Evolutionary conservation across 345 rosid species (phyloP), one percentile per base, ranked within the genome.

Genomic region (Psidium guajava): DNA sequence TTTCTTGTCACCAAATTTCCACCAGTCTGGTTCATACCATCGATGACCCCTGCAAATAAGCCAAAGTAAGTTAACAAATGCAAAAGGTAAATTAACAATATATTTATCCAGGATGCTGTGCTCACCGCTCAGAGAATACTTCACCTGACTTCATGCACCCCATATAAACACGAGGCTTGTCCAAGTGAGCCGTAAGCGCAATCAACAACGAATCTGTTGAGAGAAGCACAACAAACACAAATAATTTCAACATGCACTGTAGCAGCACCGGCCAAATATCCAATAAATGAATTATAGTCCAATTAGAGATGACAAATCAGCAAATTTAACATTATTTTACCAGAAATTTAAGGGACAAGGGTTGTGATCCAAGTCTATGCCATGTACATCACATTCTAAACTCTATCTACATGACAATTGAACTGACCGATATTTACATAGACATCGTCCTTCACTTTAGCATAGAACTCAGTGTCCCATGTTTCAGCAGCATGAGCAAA

Each of bases 121-220:
- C 93, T 88, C 85, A 90, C 92, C 58, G 86, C 84, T 90, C 93
- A 25, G 90, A 88, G 83, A 88, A 88, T 53, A 90, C 93, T 86
- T 89, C 86, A 75, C 93, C 93, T n/a, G 92, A 91, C 88, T 91
- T 90, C 93, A 91, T 89, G 85, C 99, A 97, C 84, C 99, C 98
- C 27, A 97, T 92, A 88, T 96, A 97, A 84, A 90, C 90, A 54
- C 95, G 92, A 58, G 92, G 92, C 86, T 91, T 90, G 80, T 87
- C 89, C 82, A 91, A 82, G 69, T 90, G 87, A 52, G 90, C 80
- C 53, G 89, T 83, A 84, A 90, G 90, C 75, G 91, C 85, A 36
- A 88, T 88, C 56, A 89, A 88, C 73, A 91, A 61, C 28, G 88
- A 74, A 90, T 90, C 88, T 87, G 85, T 50, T 16, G 8, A 54